A percentile compares a stretch with the other conserved stretches of the same genome.
Conservation (phyloP, 1,284 basidiomycete species). For the Cryptococcus wingfieldii region DNA sequence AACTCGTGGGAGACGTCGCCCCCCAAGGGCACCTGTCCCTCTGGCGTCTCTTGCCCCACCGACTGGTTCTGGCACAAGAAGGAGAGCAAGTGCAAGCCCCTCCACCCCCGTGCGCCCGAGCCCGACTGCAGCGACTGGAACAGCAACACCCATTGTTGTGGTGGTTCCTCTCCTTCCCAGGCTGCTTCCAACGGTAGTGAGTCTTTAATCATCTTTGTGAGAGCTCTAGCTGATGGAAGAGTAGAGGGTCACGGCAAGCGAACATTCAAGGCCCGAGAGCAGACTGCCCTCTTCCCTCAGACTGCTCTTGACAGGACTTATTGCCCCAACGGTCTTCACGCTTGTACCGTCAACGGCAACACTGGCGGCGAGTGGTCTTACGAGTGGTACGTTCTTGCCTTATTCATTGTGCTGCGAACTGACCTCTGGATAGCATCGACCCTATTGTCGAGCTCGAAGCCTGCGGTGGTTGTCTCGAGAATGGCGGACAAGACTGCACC, state of each 20-base stretch:
- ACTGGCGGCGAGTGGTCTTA: slow-evolving; percentile 35
- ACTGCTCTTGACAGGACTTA: slow-evolving; percentile 36
- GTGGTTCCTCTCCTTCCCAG: slow-evolving; percentile 16
- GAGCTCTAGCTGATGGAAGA: background rate
- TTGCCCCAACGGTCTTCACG: slow-evolving; percentile 37
- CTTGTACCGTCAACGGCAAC: slow-evolving; percentile 29
- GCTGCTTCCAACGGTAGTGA: slow-evolving; percentile 2
- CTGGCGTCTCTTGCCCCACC: slow-evolving; percentile 34
- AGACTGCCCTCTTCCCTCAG: slow-evolving; percentile 22
- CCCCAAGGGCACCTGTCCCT: slow-evolving; percentile 30
- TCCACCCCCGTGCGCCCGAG: slow-evolving; percentile 26
- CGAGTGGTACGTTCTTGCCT: slow-evolving; percentile 33
- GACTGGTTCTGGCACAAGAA: slow-evolving; percentile 45
- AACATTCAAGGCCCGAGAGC: slow-evolving; percentile 17
- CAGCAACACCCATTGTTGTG: slow-evolving; percentile 30
- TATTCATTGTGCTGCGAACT: no score
- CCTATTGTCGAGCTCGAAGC: slow-evolving; percentile 44
- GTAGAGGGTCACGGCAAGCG: slow-evolving; percentile 14
- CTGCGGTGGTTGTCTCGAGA: slow-evolving; percentile 68
- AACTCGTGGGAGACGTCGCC: slow-evolving; percentile 21
- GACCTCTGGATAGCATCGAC: slow-evolving; percentile 30
- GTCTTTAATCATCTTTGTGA: no score
- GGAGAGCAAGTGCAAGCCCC: slow-evolving; percentile 29
- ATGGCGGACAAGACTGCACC: slow-evolving; percentile 68
- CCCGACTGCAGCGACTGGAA: slow-evolving; percentile 42